Evolutionary conservation across 371 early-diverging fungal species (phyloP), one percentile per base, ranked within the genome.

Genomic region (Rhizomucor pusillus): DNA sequence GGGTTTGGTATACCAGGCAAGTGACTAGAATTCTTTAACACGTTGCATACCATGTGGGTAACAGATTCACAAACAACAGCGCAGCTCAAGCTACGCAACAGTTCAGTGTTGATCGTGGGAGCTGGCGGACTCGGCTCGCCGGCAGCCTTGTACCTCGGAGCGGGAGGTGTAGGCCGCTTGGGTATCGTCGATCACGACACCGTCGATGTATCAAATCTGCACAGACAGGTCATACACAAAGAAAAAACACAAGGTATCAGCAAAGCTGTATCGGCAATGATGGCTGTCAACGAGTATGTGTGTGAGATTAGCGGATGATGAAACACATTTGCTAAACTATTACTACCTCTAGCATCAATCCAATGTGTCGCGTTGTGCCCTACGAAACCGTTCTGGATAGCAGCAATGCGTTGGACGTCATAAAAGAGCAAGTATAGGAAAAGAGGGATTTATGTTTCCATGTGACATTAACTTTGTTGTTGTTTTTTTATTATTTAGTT

Each of bases 41-140:
- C 12, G 23, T 3, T 23, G 23, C 22, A 23, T 11, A 46, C 10
- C 19, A 23, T 10, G 14, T 9, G 2, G 6, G 11, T 1, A 14
- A 20, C 19, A 19, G 1, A 12, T 20, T 10, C 19, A 40, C n/a
- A 10, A 16, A 16, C 29, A 46, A 34, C 23, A 91, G 94, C 90
- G 11, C 99, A 99, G 72, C 63, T 85, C 35, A 84, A 76, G 44
- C 67, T 99, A 47, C 79, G 83, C 19, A 86, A 89, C 48, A 67
- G 88, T 14, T 79, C 86, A 0, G 89, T 98, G 34, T 71, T 99
- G 13, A 77, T 99, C 2, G 95, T 99, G 0, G 99, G 99, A 1
- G 92, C 96, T 10, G 99, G 99, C 35, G 99, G 99, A 0, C 80
- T 99, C 6, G 99, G 99, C 0, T 82, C 94, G 0, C 95, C 99